These are phyloP conservation scores for Saccharomycopsis phalli DNA, from an alignment of 1,139 yeast species.

Conservation along the genomic window DNA sequence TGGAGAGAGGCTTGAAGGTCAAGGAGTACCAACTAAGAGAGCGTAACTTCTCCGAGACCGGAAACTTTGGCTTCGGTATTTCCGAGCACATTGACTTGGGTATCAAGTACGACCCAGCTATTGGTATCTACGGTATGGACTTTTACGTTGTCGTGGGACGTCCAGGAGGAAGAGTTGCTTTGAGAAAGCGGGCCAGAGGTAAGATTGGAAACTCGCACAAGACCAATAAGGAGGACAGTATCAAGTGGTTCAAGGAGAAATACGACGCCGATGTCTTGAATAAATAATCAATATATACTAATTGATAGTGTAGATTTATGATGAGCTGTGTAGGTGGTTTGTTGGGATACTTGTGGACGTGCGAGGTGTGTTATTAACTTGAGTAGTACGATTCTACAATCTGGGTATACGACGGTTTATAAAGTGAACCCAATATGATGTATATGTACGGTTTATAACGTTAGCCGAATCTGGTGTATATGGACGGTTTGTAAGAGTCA, in stretches of 20 bases:
- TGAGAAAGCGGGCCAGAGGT: slow-evolving; percentile 96
- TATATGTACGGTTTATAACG: no score
- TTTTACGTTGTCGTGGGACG: slow-evolving; percentile 99
- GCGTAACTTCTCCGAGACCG: slow-evolving; percentile 96
- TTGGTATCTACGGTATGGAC: slow-evolving; percentile 99
- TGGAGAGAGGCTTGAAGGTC: slow-evolving; percentile 99
- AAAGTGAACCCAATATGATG: no score
- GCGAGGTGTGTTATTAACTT: no score
- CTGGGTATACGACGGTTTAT: no score
- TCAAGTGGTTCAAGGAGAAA: slow-evolving; percentile 98
- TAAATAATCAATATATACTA: slow-evolving; percentile 58
- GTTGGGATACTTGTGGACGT: no score
- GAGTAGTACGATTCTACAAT: no score
- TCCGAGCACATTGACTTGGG: slow-evolving; percentile 99
- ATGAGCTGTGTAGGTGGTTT: no score
- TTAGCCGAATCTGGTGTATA: no score
- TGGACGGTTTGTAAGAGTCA: no score
- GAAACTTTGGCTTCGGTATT: slow-evolving; percentile 99
- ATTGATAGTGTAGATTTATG: no score
- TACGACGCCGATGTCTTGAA: slow-evolving; percentile 97
- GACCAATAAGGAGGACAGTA: slow-evolving; percentile 89
- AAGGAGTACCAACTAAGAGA: slow-evolving; percentile 96
- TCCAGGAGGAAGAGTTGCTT: slow-evolving; percentile 98
- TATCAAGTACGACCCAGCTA: slow-evolving; percentile 99
- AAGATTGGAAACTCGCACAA: slow-evolving; percentile 89